Evolutionary conservation across 305 asterid species (phyloP), one percentile per base, ranked within the genome.

Genomic region (Fraxinus velutina): DNA sequence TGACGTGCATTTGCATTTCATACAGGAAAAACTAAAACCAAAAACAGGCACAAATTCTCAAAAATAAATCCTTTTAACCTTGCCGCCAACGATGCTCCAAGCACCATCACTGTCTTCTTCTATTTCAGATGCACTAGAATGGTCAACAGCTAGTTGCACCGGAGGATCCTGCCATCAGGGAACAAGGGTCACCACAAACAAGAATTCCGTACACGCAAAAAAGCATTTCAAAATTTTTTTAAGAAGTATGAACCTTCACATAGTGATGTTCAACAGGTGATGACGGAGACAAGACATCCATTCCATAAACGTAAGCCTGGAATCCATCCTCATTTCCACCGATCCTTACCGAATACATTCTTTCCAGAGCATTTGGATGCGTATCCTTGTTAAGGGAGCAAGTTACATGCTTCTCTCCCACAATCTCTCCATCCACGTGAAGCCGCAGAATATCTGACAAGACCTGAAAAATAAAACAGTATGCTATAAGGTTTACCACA

Each of bases 11-110:
- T 64, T 15, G 8, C 73, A 15, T 24, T 80, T 66, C 52, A 33
- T 55, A 52, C 9, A 32, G 6, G 9, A 66, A 72, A 19, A 78
- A 79, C 66, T n/a, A 44, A 75, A 75, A 66, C 79, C 17, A 50
- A 24, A 17, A 64, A 50, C 37, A 39, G 47, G 44, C 73, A 57
- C 29, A 55, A 74, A 21, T 13, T 5, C n/a, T 64, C 22, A 30
- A 64, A 24, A 83, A 32, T 78, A 71, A 29, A 75, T 66, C 33
- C 70, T 60, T 78, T 82, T 55, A 85, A 93, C 97, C 97, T 92
- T 94, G 80, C 97, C 98, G 80, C 98, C 97, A 72, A 94, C 96
- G 87, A 94, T 91, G 94, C 89, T 88, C 97, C 96, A 94, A 36
- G 88, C 94, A 66, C 98, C 98, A 88, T 89, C 93, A 75, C 82